phyloP scores from a whole-genome alignment of 768 basidiomycete species.

The Cyclocybe cylindracea region DNA sequence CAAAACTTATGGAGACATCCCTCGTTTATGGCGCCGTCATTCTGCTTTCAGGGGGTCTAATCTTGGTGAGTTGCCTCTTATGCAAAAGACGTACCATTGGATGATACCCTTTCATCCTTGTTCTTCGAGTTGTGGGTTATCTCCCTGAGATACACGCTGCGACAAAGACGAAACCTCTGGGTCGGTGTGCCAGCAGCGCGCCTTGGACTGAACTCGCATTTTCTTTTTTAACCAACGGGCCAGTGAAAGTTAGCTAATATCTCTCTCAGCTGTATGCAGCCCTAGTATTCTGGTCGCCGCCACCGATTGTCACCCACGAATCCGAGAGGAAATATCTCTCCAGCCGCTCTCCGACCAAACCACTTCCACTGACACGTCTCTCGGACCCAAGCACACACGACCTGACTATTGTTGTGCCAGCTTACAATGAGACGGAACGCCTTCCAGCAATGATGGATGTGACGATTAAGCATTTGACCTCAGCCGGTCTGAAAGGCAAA shows the following conservation, averaged over 20 bases:
- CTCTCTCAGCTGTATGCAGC: slow-evolving; percentile 61
- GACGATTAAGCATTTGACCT: slow-evolving; percentile 64
- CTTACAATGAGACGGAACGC: slow-evolving; percentile 87
- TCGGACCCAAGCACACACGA: slow-evolving; percentile 61
- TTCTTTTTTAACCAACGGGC: slow-evolving; percentile 1
- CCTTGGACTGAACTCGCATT: slow-evolving; percentile 35
- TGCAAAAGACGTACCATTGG: slow-evolving; percentile 25
- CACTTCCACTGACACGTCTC: slow-evolving; percentile 56
- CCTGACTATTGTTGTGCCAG: slow-evolving; percentile 84
- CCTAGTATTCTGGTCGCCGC: slow-evolving; percentile 76
- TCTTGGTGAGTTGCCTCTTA: slow-evolving; percentile 35
- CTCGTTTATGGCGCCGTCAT: slow-evolving; percentile 38
- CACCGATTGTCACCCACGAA: slow-evolving; percentile 57
- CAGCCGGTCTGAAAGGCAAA: slow-evolving; percentile 31
- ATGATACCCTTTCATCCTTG: slow-evolving; percentile 87
- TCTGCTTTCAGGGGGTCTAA: slow-evolving; percentile 29
- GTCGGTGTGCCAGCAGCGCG: slow-evolving; percentile 38
- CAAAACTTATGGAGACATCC: slow-evolving; percentile 22
- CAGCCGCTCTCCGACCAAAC: slow-evolving; percentile 49
- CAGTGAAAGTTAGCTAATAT: slow-evolving; percentile 6
- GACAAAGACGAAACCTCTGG: slow-evolving; percentile 63
- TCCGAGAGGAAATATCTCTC: slow-evolving; percentile 75
- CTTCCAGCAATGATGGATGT: slow-evolving; percentile 83
- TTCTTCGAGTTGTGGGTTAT: slow-evolving; percentile 82
- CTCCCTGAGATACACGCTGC: slow-evolving; percentile 48